Conservation (phyloP, 768 basidiomycete species). For the Calocybe cyanea region DNA sequence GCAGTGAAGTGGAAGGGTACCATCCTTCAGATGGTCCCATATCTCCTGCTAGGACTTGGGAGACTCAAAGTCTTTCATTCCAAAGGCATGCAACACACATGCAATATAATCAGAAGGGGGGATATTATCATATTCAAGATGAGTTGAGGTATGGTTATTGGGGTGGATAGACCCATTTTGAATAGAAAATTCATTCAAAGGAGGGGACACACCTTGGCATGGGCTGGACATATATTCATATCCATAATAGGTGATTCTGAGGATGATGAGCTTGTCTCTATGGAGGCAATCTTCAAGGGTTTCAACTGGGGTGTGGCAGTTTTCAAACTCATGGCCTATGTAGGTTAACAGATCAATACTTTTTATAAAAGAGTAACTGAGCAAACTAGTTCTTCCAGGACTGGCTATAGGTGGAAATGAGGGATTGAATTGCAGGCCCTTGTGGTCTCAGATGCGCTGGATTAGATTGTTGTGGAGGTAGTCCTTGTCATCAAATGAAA, state of each 20-base stretch:
- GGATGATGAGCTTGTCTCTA: not conserved
- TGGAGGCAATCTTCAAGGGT: not conserved
- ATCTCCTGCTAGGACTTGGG: slow-evolving; percentile 15
- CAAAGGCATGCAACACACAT: not conserved
- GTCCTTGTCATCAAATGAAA: not conserved
- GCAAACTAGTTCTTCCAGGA: not conserved
- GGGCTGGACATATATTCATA: not conserved
- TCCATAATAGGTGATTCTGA: not conserved
- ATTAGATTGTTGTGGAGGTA: not conserved
- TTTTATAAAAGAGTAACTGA: not conserved
- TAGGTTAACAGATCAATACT: not conserved
- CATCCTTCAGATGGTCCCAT: slow-evolving; percentile 10
- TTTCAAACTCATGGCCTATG: slow-evolving; percentile 3
- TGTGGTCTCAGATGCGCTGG: too few species aligned
- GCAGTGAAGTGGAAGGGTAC: not conserved
- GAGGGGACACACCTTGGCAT: not conserved
- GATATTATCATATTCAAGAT: too few species aligned
- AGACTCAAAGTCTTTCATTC: slow-evolving; percentile 7
- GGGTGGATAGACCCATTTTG: too few species aligned
- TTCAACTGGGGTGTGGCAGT: not conserved
- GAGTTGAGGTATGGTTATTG: too few species aligned
- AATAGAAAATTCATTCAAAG: not conserved
- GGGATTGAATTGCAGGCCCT: not conserved
- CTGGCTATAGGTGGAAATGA: not conserved
- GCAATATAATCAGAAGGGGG: too few species aligned